Evolutionary conservation across 129 eudicot genomes (phyloP), one percentile per base, ranked within the genome.

Genomic region (Centella asiatica): DNA sequence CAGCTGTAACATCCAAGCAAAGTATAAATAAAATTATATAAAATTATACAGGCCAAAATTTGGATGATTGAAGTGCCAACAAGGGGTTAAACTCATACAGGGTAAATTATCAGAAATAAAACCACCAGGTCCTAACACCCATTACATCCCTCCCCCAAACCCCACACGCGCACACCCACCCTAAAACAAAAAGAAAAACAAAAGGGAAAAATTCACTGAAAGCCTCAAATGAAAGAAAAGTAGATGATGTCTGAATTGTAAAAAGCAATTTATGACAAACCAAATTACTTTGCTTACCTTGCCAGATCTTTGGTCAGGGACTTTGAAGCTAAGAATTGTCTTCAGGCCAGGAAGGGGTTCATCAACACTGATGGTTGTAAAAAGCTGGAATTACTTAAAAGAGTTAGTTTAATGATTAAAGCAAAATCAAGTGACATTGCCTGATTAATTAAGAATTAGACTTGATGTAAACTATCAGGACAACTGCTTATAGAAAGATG

Each of bases 291-390:
- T 51, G 18, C 72, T 77, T 65, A 87, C 98, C 98, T 80, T 92
- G 82, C 95, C 98, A 45, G 98, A 92, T 51, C 88, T 84, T 57
- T 87, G 95, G 76, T 84, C 96, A 23, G 98, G 98, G 76, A 87
- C 83, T 74, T 46, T 85, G 68, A 84, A 87, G 86, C 96, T 87
- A 11, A 92, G 71, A 44, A 92, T 87, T 7, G 90, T 74, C 83
- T 84, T 92, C 78, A 87, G 44, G 20, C 98, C 98, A 63, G 95
- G 96, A 34, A 85, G 80, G 69, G 86, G 86, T 74, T 92, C 95
- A 62, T 87, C 90, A 64, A 92, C 77, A 17, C 72, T 70, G 42
- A 92, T 55, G n/a, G 95, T 92, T 12, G 98, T 78, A n/a, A 87
- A 78, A 31, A 92, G 78, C 98, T 92, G 81, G 46, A 31, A 69